Evolutionary conservation across 495 filamentous ascomycete species (phyloP), one percentile per base, ranked within the genome.

Genomic region (Aspergillus steynii): DNA sequence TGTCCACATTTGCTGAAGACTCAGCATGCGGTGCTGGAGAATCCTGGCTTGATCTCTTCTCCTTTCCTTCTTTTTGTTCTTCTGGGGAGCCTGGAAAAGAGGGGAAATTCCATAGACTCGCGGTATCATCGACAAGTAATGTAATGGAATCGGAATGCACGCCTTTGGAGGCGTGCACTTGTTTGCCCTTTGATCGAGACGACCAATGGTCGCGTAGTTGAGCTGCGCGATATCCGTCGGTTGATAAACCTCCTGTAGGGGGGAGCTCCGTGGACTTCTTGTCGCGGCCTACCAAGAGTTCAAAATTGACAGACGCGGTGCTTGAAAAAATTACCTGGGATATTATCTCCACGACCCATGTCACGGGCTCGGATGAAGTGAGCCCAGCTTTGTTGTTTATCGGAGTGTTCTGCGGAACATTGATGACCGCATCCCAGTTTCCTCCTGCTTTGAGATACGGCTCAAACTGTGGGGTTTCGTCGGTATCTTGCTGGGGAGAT

Each of bases 391-490:
- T 29, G 27, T 10, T 15, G n/a, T 48, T 29, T 26, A 51, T 28
- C 15, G 25, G 51, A 50, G 59, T 4, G 28, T 32, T 50, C 53
- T 51, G 20, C 50, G 71, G 45, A 65, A 98, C 85, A 7, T 84
- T 82, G 56, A 99, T 85, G 51, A 80, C 81, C 29, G 91, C 88
- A 68, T 85, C 85, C 88, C 92, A 99, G 56, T 78, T 86, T 25
- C 90, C 93, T 15, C 92, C 96, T 27, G 95, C 92, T 76, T 98
- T 99, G 64, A 99, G 85, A 73, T 97, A 90, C 12, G 95, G 93
- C 70, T 99, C 95, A 72, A 94, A 99, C 69, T 96, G 88, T 29
- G 92, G 93, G 3, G 85, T 80, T 57, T 89, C 90, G 75, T 82
- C 78, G 56, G 68, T 68, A 53, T 87, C 80, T 27, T 84, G 80